Conservation (phyloP, 768 basidiomycete genomes). For the Lentinus tigrinus region DNA sequence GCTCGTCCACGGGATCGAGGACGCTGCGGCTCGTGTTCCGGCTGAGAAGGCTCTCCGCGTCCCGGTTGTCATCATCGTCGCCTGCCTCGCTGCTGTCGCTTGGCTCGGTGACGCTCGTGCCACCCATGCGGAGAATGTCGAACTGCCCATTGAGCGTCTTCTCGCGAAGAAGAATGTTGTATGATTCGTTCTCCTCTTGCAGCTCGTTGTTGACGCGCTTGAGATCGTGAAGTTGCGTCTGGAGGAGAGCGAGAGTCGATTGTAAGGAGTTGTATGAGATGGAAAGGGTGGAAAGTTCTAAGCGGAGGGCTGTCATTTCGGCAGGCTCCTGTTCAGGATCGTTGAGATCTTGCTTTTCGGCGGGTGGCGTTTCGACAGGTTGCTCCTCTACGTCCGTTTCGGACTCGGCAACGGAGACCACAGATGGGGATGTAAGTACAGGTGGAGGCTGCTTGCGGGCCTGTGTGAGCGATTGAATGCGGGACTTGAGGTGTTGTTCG, state of each 20-base stretch:
- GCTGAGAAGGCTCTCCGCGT: slow-evolving; percentile 48
- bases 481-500: slow-evolving; percentile 89
- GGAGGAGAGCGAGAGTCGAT: slow-evolving; percentile 79
- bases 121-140: slow-evolving; percentile 56
- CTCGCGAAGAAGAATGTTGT: slow-evolving; percentile 90
- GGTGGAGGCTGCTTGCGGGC: slow-evolving; percentile 51
- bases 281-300: slow-evolving; percentile 84
- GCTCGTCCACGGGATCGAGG: slow-evolving; percentile 47
- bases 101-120: slow-evolving; percentile 48
- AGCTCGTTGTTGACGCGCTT: slow-evolving; percentile 84
- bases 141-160: slow-evolving; percentile 89
- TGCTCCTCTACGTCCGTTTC: slow-evolving; percentile 44
- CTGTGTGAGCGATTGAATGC: slow-evolving; percentile 77
- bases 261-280: slow-evolving; percentile 83
- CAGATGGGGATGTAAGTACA: slow-evolving; percentile 29
- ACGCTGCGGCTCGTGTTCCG: slow-evolving; percentile 56
- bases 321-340: slow-evolving; percentile 77
- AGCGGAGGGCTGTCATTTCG: slow-evolving; percentile 79
- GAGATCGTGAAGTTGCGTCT: slow-evolving; percentile 82
- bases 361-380: slow-evolving; percentile 33
- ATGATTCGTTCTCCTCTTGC: slow-evolving; percentile 96
- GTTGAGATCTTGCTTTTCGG: slow-evolving; percentile 47
- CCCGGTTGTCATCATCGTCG: slow-evolving; percentile 27
- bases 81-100: slow-evolving; percentile 25
- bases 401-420: slow-evolving; percentile 24